Evolutionary conservation across 768 basidiomycete genomes (phyloP).

Genomic region (Auricularia heimuer): DNA sequence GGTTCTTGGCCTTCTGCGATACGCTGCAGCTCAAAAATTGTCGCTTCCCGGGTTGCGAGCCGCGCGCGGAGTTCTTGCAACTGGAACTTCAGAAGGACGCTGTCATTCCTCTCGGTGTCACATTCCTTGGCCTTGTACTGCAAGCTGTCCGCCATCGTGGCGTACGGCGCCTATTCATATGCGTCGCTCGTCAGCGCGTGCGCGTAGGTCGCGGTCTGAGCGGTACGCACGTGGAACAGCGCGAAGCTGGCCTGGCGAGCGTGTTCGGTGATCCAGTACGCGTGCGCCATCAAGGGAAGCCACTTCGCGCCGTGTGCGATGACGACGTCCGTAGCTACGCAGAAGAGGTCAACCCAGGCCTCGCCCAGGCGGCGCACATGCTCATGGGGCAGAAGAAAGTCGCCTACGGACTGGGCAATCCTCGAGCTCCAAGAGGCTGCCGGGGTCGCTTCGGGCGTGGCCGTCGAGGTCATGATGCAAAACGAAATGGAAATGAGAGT

Average conservation of each 20-base stretch:
- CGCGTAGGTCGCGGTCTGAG: background rate
- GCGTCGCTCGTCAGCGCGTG: background rate
- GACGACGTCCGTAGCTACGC: too few species aligned
- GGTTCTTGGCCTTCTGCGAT: background rate
- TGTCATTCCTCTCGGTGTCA: background rate
- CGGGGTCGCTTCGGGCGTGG: too few species aligned
- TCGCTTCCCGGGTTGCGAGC: background rate
- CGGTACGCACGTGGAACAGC: background rate
- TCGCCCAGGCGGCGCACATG: too few species aligned
- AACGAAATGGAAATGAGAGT: too few species aligned
- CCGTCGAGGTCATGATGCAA: too few species aligned
- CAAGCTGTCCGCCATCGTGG: background rate
- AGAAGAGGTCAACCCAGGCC: too few species aligned
- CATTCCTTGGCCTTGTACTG: background rate
- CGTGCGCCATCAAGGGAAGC: too few species aligned
- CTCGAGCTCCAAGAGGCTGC: too few species aligned
- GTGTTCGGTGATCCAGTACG: too few species aligned
- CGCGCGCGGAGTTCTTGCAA: background rate
- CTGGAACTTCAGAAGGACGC: background rate
- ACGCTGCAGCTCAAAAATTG: background rate
- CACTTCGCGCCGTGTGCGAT: too few species aligned
- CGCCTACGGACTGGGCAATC: too few species aligned
- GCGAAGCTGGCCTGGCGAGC: background rate
- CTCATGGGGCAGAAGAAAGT: too few species aligned
- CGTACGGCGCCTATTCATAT: background rate